Evolutionary conservation across 768 basidiomycete species (phyloP).

Genomic region (Porphyrellus cyaneotinctus): DNA sequence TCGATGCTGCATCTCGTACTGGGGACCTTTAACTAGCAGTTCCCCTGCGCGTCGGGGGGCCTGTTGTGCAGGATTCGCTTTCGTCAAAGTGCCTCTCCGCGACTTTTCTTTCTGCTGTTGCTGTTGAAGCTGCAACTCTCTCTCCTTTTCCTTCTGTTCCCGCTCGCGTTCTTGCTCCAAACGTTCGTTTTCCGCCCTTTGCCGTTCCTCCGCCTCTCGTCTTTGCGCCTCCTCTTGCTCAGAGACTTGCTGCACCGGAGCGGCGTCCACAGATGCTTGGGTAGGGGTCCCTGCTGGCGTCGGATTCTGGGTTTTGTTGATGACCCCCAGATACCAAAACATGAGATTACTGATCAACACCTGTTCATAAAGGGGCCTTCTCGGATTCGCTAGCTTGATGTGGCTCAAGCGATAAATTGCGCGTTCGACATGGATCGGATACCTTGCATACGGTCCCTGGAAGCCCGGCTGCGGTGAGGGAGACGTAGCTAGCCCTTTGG

Average conservation of each 20-base stretch:
- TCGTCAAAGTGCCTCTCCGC: slow-evolving; percentile 60
- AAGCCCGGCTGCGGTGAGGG: slow-evolving; percentile 48
- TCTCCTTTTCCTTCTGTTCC: slow-evolving; percentile 40
- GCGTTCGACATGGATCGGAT: slow-evolving; percentile 97
- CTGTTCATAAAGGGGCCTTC: slow-evolving; percentile 95
- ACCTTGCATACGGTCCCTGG: slow-evolving; percentile 59
- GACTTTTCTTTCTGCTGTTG: slow-evolving; percentile 39
- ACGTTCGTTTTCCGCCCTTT: slow-evolving; percentile 38
- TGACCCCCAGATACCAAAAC: slow-evolving; percentile 99
- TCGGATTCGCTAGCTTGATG: slow-evolving; percentile 97
- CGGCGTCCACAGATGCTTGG: slow-evolving; percentile 22
- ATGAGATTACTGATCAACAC: slow-evolving; percentile 90
- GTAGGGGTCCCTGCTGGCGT: slow-evolving; percentile 34
- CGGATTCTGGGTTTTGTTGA: slow-evolving; percentile 79
- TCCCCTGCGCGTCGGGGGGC: slow-evolving; percentile 67
- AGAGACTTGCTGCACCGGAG: slow-evolving; percentile 28
- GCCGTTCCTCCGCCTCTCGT: slow-evolving; percentile 39
- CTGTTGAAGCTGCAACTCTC: slow-evolving; percentile 33
- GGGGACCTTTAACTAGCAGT: slow-evolving; percentile 82
- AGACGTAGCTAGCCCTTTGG: slow-evolving; percentile 60
- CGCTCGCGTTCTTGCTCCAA: slow-evolving; percentile 50
- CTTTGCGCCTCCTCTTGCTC: slow-evolving; percentile 36
- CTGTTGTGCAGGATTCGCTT: slow-evolving; percentile 46
- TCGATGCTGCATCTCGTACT: slow-evolving; percentile 92
- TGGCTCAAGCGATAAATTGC: slow-evolving; percentile 97